Base-by-base conservation (phyloP, 2,329 filamentous ascomycete species). In the Metarhizium rileyi region DNA sequence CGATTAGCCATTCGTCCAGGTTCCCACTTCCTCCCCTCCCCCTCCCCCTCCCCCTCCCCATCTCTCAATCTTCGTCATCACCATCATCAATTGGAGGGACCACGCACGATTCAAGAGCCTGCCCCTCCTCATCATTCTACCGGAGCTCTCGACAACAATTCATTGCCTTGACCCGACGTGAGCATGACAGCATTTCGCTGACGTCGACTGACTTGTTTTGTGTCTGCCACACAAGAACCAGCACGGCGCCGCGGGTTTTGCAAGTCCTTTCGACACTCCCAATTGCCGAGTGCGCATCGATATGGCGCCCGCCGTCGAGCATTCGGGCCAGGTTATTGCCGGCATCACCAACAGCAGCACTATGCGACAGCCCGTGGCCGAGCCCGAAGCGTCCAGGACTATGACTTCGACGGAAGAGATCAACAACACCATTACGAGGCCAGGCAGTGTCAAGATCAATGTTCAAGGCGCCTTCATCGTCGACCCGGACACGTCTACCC, bases 401-500 rank as follows among this genome's bases (percentile, higher is more conserved):
- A 64, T 65, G 63, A 78, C 74, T 33, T 73, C 71, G 54, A 75
- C 74, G 10, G 72, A 77, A 57, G 77, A 53, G 65, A 80, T 81
- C 50, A 75, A 80, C 64, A 79, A 71, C 59, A 77, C 77, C 45
- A 77, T 84, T 59, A 77, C 70, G 48, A 77, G 79, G 58, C 81
- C 81, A 2, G 81, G 81, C 23, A 78, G 86, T 14, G 90, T 96
- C 61, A 86, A 87, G 70, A 97, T 98, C 72, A 97, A 98, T 65
- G 91, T 97, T 56, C 83, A 90, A 66, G 93, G 91, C 62, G 93
- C 93, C 36, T 96, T 95, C 63, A 97, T 98, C 57, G 90, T 95
- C 60, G 89, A 96, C 63, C 84, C 91, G 54, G 85, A 88, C 57
- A 74, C 77, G 3, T 67, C 67, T 20, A 80, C 76, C 45, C 70